Base-by-base conservation (phyloP, 148 eudicot genomes). In the Dianthus caryophyllus region DNA sequence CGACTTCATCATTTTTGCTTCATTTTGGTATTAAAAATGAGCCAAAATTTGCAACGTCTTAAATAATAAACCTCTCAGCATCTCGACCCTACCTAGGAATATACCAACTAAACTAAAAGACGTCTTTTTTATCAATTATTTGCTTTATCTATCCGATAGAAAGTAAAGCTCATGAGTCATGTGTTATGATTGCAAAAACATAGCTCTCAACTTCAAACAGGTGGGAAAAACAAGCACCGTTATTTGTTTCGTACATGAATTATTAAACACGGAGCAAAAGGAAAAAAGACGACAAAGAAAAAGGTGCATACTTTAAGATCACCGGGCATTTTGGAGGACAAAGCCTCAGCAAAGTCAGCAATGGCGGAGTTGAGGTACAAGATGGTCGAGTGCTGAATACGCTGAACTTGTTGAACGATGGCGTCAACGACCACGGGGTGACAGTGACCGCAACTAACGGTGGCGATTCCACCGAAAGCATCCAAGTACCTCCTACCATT, bases 281-380 rank as follows among this genome's bases (percentile, higher is more conserved):
- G 17, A 73, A 43, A 6, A 69, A 4, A 50, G 2, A n/a, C 41
- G 51, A 46, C 48, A 8, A 8, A 58, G 51, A 53, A 54, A 7
- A 6, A 57, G 44, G 24, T 31, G 63, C 44, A 60, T 75, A 95
- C 99, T 79, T 95, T 95, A 66, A 95, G 97, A 85, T 95, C 99
- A 49, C 93, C 91, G 8, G 99, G 96, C 76, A 90, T 36, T 71
- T 95, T 90, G 36, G 88, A 73, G 15, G 99, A 89, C 39, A 95
- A 82, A 47, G 99, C 97, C 80, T 95, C 96, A 18, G 99, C 99
- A 67, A 95, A 95, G 63, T 90, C 97, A 46, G 96, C 84, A 58
- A 95, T 76, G 25, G 93, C 85, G 26, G 87, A 75, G 61, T 90
- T 90, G 21, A 95, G 81, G 71, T 95, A 95, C 72, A 95, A 68